A percentile compares a stretch with the other conserved stretches of the same genome.
These are phyloP conservation scores for Monotropa hypopitys DNA, from an alignment of 179 eudicot species.

Conservation along the genomic window DNA sequence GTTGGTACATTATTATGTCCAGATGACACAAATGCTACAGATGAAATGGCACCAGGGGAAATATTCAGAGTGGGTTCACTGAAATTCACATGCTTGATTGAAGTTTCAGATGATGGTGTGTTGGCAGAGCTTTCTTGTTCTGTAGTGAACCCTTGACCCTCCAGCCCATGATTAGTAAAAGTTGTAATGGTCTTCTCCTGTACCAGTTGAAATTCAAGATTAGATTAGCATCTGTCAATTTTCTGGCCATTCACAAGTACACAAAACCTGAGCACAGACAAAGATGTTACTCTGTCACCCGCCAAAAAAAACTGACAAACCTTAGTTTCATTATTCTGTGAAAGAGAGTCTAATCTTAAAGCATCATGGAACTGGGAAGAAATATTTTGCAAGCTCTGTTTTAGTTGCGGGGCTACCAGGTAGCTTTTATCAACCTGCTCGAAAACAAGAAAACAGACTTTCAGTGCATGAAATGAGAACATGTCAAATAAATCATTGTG, in stretches of 20 bases:
- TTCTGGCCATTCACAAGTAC: neutral
- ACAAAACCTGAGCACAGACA: neutral
- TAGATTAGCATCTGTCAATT: conserved; percentile 4
- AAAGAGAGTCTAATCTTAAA: conserved; percentile 44
- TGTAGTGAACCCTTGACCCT: conserved; percentile 23
- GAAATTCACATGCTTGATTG: conserved; percentile 19
- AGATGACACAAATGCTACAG: conserved; percentile 35
- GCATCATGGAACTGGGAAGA: conserved; percentile 78
- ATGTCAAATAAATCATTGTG: neutral
- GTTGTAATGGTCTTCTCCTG: conserved; percentile 32
- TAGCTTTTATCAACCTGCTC: conserved; percentile 38
- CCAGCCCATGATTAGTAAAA: conserved; percentile 24
- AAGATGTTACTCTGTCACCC: neutral
- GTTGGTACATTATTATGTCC: conserved; percentile 26
- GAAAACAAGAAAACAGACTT: conserved; percentile 21
- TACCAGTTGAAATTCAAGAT: conserved; percentile 11
- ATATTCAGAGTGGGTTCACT: conserved; percentile 27
- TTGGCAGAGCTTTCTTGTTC: conserved; percentile 36
- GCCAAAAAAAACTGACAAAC: conserved; percentile 18
- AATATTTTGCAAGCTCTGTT: conserved; percentile 57
- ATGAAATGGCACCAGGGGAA: conserved; percentile 21
- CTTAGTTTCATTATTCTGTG: conserved; percentile 43
- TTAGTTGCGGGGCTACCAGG: conserved; percentile 30
- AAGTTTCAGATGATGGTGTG: conserved; percentile 34
- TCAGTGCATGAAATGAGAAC: neutral